Base-by-base conservation (phyloP, 805 yeast genomes). In the Kuraishia hungarica region DNA sequence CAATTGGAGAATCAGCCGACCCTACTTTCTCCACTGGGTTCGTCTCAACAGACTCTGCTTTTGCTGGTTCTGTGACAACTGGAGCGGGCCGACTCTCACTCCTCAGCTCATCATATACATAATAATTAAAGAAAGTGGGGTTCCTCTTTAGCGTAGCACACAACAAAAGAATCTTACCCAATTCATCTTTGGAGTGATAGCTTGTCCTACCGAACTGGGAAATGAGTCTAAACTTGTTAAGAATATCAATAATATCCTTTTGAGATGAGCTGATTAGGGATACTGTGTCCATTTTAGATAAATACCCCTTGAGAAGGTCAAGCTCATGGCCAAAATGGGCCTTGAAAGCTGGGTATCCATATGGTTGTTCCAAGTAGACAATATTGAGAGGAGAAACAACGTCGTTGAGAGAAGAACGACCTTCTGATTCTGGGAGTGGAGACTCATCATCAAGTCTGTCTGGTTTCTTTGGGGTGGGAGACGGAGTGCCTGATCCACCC, bases 91-190 rank as follows among this genome's bases (percentile, higher is more conserved):
- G n/a, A n/a, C 10, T 26, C 29, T 26, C 29, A 26, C 29, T 26
- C 29, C 43, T 35, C n/a, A 2, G 54, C 51, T 29, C 22, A 17
- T 47, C 28, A 29, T 21, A 46, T 24, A 52, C 20, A 46, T 24
- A 52, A 19, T 46, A 52, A 19, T 23, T 35, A 35, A 52, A 52
- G 19, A 52, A 24, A 17, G n/a, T 28, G 51, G 60, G 59, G 51
- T 66, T 65, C 39, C 68, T 57, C 47, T 60, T 62, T 54, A 67
- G 35, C 13, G 64, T 58, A 3, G 64, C 58, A 15, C 61, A 48
- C 48, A 62, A 59, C 23, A 60, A 51, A 4, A 39, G 26, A 15
- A 13, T 39, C n/a, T 55, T 54, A 48, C 56, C 39, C 28, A 51
- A 54, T 46, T 57, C 58, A 51, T 56, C 58, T 35, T 20, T 26